Percentiles rank a stretch among this genome's conserved stretches.
Conservation (phyloP, 1,139 yeast species). For the Saccharomyces uvarum region DNA sequence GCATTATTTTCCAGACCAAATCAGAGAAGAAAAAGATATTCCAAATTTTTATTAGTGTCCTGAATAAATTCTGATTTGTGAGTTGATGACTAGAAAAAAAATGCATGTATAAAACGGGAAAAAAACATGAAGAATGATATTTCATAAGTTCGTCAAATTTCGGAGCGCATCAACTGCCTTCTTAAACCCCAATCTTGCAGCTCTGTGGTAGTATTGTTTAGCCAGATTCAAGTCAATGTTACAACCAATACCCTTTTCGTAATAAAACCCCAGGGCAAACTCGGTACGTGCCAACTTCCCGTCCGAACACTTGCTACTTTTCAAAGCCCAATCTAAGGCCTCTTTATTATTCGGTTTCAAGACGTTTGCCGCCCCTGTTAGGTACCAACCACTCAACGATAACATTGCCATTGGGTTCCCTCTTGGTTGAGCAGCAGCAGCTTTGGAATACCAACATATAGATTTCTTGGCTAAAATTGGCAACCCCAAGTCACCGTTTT, state of each 20-base stretch:
- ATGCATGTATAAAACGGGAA: background rate
- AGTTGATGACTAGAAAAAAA: background rate
- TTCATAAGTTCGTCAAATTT: background rate
- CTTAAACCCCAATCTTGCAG: conserved; percentile 54
- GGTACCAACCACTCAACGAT: conserved; percentile 87
- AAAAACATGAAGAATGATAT: background rate
- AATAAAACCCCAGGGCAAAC: conserved; percentile 73
- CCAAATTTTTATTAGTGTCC: background rate
- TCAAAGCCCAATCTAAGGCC: conserved; percentile 64
- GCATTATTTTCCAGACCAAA: too few species aligned
- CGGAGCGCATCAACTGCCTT: conserved; percentile 37
- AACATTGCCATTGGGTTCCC: conserved; percentile 85
- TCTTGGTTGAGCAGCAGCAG: conserved; percentile 18
- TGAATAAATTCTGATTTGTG: background rate
- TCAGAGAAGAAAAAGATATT: background rate
- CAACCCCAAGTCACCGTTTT: conserved; percentile 70
- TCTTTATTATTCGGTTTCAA: conserved; percentile 65
- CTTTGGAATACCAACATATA: conserved; percentile 66
- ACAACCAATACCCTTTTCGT: conserved; percentile 72
- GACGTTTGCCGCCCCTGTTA: conserved; percentile 70
- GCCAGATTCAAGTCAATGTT: conserved; percentile 43
- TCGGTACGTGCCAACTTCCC: conserved; percentile 77
- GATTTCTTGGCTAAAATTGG: conserved; percentile 62
- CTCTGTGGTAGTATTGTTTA: conserved; percentile 46
- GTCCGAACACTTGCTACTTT: conserved; percentile 71